Evolutionary conservation across 441 rosid species (phyloP).

Genomic region (Croton laevigatus): DNA sequence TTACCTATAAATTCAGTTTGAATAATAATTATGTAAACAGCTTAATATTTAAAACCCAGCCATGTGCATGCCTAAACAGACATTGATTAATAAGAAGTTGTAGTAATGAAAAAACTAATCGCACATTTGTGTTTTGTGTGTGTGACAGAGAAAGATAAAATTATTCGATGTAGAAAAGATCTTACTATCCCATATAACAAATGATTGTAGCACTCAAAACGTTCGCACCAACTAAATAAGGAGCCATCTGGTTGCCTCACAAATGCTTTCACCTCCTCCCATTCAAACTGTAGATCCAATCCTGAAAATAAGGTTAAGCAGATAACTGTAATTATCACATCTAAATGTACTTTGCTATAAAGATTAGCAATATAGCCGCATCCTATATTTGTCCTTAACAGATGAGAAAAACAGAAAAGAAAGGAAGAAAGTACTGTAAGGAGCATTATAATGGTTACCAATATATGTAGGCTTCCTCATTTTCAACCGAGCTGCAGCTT

Average conservation of each 20-base stretch:
- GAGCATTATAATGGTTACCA: slow-evolving; percentile 40
- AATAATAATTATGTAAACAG: slow-evolving; percentile 8
- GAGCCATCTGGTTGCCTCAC: slow-evolving; percentile 78
- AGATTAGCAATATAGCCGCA: background rate
- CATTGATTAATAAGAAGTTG: no score
- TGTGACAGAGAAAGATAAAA: background rate
- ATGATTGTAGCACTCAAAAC: slow-evolving; percentile 68
- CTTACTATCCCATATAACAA: slow-evolving; percentile 68
- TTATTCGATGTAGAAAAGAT: slow-evolving; percentile 9
- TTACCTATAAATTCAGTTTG: slow-evolving; percentile 43
- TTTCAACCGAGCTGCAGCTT: slow-evolving; percentile 70
- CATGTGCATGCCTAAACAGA: background rate
- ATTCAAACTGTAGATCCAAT: slow-evolving; percentile 82
- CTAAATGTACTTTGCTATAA: background rate
- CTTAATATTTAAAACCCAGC: slow-evolving; percentile 5
- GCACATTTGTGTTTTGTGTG: background rate
- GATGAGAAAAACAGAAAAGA: background rate
- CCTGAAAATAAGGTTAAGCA: slow-evolving; percentile 44
- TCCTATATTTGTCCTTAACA: background rate
- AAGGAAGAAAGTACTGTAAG: background rate
- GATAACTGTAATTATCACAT: background rate
- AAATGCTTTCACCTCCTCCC: slow-evolving; percentile 77
- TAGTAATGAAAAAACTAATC: background rate
- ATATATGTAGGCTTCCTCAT: slow-evolving; percentile 81
- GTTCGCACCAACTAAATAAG: slow-evolving; percentile 91